Conservation (phyloP, 129 eudicot genomes). For the Sambucus nigra region DNA sequence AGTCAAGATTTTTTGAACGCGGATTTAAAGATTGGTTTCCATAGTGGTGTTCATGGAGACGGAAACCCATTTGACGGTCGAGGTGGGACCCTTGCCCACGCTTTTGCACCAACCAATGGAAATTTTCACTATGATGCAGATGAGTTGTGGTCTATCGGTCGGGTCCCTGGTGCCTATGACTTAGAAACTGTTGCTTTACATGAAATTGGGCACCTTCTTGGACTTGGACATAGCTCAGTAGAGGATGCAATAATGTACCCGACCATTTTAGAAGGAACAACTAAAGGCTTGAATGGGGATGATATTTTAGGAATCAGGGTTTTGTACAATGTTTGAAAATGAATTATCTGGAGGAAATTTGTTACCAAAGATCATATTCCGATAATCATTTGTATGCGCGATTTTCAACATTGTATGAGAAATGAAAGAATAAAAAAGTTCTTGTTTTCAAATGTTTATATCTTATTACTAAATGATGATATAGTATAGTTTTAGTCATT, state of each 20-base stretch:
- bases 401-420: no score
- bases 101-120: constrained; percentile 21
- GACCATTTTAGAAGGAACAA: neutral
- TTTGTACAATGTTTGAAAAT: constrained; percentile 7
- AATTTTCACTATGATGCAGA: constrained; percentile 23
- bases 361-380: no score
- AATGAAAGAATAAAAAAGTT: no score
- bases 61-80: constrained; percentile 27
- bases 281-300: constrained; percentile 17
- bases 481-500: no score
- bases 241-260: constrained; percentile 14
- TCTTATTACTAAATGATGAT: no score
- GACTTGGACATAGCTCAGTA: constrained; percentile 16
- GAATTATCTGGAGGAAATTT: no score
- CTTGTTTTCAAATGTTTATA: no score
- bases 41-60: constrained; percentile 23
- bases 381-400: no score
- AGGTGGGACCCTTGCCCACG: constrained; percentile 20
- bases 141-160: constrained; percentile 17
- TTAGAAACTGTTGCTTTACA: constrained; percentile 24
- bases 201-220: constrained; percentile 31
- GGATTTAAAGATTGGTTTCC: constrained; percentile 16
- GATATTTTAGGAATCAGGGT: constrained; percentile 10
- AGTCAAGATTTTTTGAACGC: constrained; percentile 1
- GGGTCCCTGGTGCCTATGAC: constrained; percentile 2